Percentiles rank a stretch among this genome's conserved stretches.
Evolutionary conservation across 306 rosid genomes (phyloP).

Genomic region (Calophaca sinica): DNA sequence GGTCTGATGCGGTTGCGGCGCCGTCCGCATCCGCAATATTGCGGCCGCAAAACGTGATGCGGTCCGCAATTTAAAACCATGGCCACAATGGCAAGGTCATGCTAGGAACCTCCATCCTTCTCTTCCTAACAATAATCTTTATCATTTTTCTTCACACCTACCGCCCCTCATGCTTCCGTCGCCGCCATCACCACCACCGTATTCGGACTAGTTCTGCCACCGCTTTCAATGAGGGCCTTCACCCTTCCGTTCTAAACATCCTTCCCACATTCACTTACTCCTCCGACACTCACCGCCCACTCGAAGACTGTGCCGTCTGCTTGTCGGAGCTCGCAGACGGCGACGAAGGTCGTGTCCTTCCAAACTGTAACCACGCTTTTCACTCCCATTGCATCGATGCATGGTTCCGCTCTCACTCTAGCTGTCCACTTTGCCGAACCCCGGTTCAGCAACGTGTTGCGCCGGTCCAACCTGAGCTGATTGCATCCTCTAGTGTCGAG

Average conservation of each 20-base stretch:
- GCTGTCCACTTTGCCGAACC: slow-evolving; percentile 57
- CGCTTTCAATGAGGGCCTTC: slow-evolving; percentile 27
- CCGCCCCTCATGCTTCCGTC: slow-evolving; percentile 23
- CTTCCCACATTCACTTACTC: slow-evolving; percentile 53
- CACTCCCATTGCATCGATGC: slow-evolving; percentile 54
- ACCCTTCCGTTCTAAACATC: slow-evolving; percentile 43
- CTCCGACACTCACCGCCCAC: slow-evolving; percentile 3
- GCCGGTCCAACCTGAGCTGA: not conserved
- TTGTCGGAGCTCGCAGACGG: slow-evolving; percentile 49
- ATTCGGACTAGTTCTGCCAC: not conserved
- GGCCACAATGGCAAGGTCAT: slow-evolving; percentile 53
- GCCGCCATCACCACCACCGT: slow-evolving; percentile 25
- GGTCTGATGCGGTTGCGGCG: too few species aligned
- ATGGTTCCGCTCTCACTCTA: slow-evolving; percentile 58
- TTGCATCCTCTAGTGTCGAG: not conserved
- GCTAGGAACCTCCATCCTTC: slow-evolving; percentile 46
- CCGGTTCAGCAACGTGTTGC: slow-evolving; percentile 15
- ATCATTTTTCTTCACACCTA: slow-evolving; percentile 46
- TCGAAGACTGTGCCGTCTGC: slow-evolving; percentile 53
- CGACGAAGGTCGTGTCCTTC: slow-evolving; percentile 48
- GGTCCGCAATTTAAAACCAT: too few species aligned
- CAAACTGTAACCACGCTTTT: slow-evolving; percentile 57
- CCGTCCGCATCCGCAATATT: too few species aligned
- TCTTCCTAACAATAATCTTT: slow-evolving; percentile 47
- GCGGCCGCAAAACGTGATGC: too few species aligned